These are phyloP conservation scores for Suhomyces sp. DNA, from an alignment of 805 yeast genomes.

Conservation along the genomic window DNA sequence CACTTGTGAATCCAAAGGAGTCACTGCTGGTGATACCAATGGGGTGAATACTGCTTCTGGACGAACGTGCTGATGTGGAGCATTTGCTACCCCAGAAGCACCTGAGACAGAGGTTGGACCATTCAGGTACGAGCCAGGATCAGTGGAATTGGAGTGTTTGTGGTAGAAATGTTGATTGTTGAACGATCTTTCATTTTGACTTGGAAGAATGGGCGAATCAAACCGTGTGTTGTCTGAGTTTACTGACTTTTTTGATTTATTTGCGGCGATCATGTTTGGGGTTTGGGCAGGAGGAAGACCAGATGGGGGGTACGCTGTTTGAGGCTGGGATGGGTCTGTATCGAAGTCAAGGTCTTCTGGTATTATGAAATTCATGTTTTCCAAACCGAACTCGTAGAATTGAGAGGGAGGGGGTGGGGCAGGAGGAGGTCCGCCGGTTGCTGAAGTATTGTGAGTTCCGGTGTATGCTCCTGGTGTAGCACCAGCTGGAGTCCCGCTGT, in stretches of 20 bases:
- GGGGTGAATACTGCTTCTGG: conserved; percentile 74
- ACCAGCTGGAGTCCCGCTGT: conserved; percentile 2
- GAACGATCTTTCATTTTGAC: conserved; percentile 42
- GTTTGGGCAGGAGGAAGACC: conserved; percentile 20
- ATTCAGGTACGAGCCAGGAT: not conserved
- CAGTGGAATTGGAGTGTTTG: conserved; percentile 18
- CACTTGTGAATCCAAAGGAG: conserved; percentile 51
- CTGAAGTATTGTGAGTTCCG: not conserved
- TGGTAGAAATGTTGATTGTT: conserved; percentile 43
- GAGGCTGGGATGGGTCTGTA: conserved; percentile 10
- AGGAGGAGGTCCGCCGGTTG: not conserved
- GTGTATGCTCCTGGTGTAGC: conserved; percentile 4
- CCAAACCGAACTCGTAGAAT: conserved; percentile 23
- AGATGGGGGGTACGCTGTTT: conserved; percentile 31
- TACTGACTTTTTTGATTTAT: conserved; percentile 7
- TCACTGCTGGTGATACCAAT: conserved; percentile 70
- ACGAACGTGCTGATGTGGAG: conserved; percentile 37
- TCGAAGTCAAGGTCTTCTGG: conserved; percentile 32
- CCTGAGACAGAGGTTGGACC: not conserved
- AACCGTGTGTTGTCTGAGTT: conserved; percentile 13
- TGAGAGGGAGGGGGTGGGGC: conserved; percentile 4
- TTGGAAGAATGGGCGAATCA: conserved; percentile 39
- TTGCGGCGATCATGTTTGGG: conserved; percentile 25
- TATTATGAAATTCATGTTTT: conserved; percentile 24
- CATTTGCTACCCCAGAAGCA: conserved; percentile 13